Base-by-base conservation (phyloP, 257 asterid genomes). In the Lycium barbarum region DNA sequence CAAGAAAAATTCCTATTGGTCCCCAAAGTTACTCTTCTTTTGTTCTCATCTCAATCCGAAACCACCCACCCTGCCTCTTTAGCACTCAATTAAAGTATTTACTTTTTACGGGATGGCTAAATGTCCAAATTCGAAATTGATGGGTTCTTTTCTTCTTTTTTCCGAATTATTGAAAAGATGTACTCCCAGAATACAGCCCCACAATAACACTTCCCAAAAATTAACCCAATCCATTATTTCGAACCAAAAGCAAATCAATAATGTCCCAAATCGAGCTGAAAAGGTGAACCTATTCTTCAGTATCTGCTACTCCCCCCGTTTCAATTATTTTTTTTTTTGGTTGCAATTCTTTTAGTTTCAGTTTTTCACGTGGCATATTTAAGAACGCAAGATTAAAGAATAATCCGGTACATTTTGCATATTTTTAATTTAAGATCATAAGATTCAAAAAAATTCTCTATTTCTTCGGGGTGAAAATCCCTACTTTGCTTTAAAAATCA, bases 171-270 rank as follows among this genome's bases (percentile, higher is more conserved):
- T 68, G 51, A 68, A 68, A 68, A 68, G 26, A 2, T 76, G 81
- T 26, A 76, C 10, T 26, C 22, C 63, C 63, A 6, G 20, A 49
- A 74, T 74, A 45, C 47, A 11, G 81, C 43, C 81, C 81, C 81
- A 73, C 59, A 73, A 73, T n/a, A 20, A 9, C 81, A 76, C 79
- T 18, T 72, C 1, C 36, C 80, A 43, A 43, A 72, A 72, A 45
- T 51, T 15, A 22, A 49, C 22, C 14, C 63, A 76, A 51, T 17
- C 47, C 82, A 26, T 26, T 51, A 13, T 76, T 76, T 33, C 20
- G 33, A 70, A 70, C 45, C 38, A 45, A 53, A 51, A 26, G 7
- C 14, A 45, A 76, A 53, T 53, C 15, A 14, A 53, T 54, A 33
- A 53, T 7, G 22, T 7, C 2, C 59, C 47, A 4, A 78, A 7